Percentiles rank a stretch among this genome's conserved stretches.
Conservation (phyloP, 257 asterid species). For the Capsicum pubescens region DNA sequence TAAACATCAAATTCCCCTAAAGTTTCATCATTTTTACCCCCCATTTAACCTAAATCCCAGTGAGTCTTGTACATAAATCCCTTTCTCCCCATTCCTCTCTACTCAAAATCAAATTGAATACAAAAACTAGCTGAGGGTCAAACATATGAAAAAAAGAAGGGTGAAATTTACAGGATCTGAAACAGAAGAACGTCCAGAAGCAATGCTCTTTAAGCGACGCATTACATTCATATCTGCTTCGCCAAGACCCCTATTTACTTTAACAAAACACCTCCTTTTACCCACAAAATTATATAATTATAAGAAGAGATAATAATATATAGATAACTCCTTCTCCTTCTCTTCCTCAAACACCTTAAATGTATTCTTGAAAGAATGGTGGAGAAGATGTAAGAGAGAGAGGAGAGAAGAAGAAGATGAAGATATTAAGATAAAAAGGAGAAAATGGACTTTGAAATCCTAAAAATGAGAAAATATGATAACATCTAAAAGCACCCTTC, state of each 20-base stretch:
- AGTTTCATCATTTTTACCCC: no score
- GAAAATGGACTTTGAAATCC: conserved; percentile 20
- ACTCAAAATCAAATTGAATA: no score
- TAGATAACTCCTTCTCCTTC: neutral
- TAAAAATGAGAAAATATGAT: neutral
- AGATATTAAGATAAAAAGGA: neutral
- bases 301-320: no score
- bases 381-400: neutral
- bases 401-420: neutral
- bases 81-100: no score
- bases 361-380: neutral
- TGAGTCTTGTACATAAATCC: no score
- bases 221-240: conserved; percentile 65
- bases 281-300: neutral
- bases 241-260: conserved; percentile 22
- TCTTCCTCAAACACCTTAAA: conserved; percentile 15
- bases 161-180: conserved; percentile 73
- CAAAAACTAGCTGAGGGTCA: no score
- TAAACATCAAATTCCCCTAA: no score
- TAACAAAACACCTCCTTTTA: neutral
- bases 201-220: conserved; percentile 92
- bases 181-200: conserved; percentile 80
- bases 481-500: neutral
- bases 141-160: neutral
- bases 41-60: neutral